Base-by-base conservation (phyloP, 805 yeast species). In the Nakazawaea ishiwadae region DNA sequence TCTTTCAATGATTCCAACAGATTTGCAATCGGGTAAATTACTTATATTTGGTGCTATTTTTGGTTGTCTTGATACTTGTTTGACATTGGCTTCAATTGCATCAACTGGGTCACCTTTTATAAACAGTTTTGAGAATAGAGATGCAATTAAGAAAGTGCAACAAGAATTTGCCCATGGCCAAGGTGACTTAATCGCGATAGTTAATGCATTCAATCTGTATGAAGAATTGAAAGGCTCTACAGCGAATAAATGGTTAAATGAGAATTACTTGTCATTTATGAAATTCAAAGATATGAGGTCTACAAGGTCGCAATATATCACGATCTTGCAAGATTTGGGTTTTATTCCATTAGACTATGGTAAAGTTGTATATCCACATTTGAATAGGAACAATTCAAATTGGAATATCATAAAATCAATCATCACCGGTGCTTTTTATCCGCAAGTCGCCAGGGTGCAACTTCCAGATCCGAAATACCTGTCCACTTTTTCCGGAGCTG, bases 1-100 rank as follows among this genome's bases (percentile, higher is more conserved):
- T 52, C 67, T 91, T 27, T 82, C 96, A 0, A 67, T 82, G 53
- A 66, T 91, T 45, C 99, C 99, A 1, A 79, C 85, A 1, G 98
- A 91, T 57, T 74, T 91, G 33, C 81, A 77, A 46, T 83, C 88
- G 36, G 96, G 96, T 7, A 91, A 91, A 52, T 60, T 90, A 39
- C 63, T 91, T 27, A 77, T 90, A 14, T 75, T 79, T 46, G 89
- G 96, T 1, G 78, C 91, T 32, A 72, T 90, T 4, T 86, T 91
- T 58, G 93, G 93, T 0, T 83, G 93, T 52, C 62, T 90, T 6
- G 90, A 86, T 19, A 63, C 74, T 15, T 82, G 90, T 44, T 66
- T 89, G n/a, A 77, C 93, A 0, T 63, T 87, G n/a, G 91, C 95
- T 0, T 78, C 96, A 0, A 69, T 88, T 2, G 63, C 84, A 31